Evolutionary conservation across 2,329 filamentous ascomycete genomes (phyloP), one percentile per base, ranked within the genome.

Genomic region (Neofusicoccum laricinum): DNA sequence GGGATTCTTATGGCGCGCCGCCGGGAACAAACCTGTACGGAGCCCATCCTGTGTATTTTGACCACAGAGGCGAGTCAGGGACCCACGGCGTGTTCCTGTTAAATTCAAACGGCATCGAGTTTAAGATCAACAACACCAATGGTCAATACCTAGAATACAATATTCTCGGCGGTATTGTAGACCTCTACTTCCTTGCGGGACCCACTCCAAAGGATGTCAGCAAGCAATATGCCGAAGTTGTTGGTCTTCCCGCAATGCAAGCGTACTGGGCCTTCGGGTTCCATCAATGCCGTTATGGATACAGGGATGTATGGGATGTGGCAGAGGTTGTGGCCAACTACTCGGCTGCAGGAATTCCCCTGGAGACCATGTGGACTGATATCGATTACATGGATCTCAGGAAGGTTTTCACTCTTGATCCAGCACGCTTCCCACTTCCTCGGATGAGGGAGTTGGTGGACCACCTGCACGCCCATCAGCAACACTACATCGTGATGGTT

Each of bases 131-230:
- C 72, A 84, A 86, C 67, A 85, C 84, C 25, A 80, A 82, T 7
- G 81, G 84, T 6, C 87, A 93, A 72, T 92, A 88, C 65, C 83
- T 95, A 4, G 90, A 93, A 76, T 95, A 93, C 78, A 92, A 93
- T 73, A 86, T 86, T 1, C 81, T 94, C 0, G 91, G 91, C 6
- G 91, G 92, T 10, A 84, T 93, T 19, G 73, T 95, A 2, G 92
- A 94, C 74, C 72, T 85, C 32, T 84, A 84, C 73, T 84, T 84
- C 71, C 66, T 85, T 64, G 77, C 81, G 38, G 82, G 82, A 2
- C 78, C 78, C 3, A 69, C 76, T 15, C 82, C 82, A 3, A 74
- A 75, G 10, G 76, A 80, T 10, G 82, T 82, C 4, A 78, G 81
- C 5, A 75, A 77, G 68, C 82, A 84, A 67, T 84, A 84, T 65